Evolutionary conservation across 75 land plant genomes (phyloP), one percentile per base, ranked within the genome.

Genomic region (Isoetes taiwanensis): DNA sequence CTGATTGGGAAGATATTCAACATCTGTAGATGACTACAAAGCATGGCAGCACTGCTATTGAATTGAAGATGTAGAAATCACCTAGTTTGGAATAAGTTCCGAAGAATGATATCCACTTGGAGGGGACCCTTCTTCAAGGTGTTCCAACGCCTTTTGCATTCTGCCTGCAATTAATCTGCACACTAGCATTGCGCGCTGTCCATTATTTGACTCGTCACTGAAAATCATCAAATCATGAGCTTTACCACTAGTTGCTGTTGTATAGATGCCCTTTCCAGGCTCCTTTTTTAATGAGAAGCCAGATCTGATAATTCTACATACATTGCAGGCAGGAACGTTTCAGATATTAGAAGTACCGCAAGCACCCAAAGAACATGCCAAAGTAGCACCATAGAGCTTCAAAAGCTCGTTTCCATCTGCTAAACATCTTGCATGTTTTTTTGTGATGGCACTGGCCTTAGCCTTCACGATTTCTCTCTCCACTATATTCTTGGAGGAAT

Each of bases 381-480:
- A 52, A 4, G 79, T 63, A 0, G 91, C 59, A 58, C 80, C 76
- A 64, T 78, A 76, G 75, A 90, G 85, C 9, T 91, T 78, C n/a
- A 85, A 81, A 29, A 90, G 81, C 68, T 90, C 96, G 67, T 90
- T 90, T 24, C 96, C 96, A 65, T 90, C 96, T 28, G 91, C 96
- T 0, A 81, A 70, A 54, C 89, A 84, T 2, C 96, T 60, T 25
- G 86, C 59, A 65, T 84, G 69, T 39, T 76, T 78, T 73, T 56
- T 72, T 33, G 58, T 9, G 32, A 74, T 54, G 31, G 63, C 66
- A 69, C 58, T 69, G 1, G 81, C 80, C 73, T 34, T 76, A 4
- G 67, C 34, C 61, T 86, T 85, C 41, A 90, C 86, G 46, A 78
- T 63, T 52, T 69, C 79, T 0, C 96, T 87, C 57, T 87, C 94